These are phyloP conservation scores for Primulina eburnea DNA, from an alignment of 257 asterid species.

Conservation along the genomic window DNA sequence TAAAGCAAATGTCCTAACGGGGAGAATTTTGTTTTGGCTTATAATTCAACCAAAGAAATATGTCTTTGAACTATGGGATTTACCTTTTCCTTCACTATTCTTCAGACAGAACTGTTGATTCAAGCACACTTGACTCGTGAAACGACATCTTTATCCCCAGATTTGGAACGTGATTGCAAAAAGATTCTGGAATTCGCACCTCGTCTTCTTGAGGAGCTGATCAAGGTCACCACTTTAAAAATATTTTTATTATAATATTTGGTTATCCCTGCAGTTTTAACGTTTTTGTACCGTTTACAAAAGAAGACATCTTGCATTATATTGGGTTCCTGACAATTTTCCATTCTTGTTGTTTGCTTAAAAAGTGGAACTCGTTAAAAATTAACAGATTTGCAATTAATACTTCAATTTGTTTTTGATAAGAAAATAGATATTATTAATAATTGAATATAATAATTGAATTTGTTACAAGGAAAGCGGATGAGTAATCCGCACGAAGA, in stretches of 20 bases:
- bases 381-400: neutral
- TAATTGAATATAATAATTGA: too few relatives aligned
- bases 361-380: neutral
- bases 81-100: slow-evolving; percentile 21
- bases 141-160: slow-evolving; percentile 55
- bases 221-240: slow-evolving; percentile 47
- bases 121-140: slow-evolving; percentile 79
- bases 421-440: too few relatives aligned
- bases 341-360: neutral
- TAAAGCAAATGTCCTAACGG: slow-evolving; percentile 4
- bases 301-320: neutral
- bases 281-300: neutral
- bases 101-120: slow-evolving; percentile 74
- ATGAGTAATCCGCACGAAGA: too few relatives aligned
- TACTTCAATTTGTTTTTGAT: too few relatives aligned
- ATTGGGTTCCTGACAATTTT: neutral
- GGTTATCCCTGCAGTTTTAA: neutral
- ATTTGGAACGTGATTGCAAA: slow-evolving; percentile 66
- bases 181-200: slow-evolving; percentile 66
- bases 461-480: too few relatives aligned
- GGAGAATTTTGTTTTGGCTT: slow-evolving; percentile 5
- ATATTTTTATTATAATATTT: neutral
- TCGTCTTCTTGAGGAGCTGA: slow-evolving; percentile 80
- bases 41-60: slow-evolving; percentile 7
- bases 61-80: slow-evolving; percentile 16